phyloP scores from a whole-genome alignment of 2,329 filamentous ascomycete species.

The Paradendryphiella salina region DNA sequence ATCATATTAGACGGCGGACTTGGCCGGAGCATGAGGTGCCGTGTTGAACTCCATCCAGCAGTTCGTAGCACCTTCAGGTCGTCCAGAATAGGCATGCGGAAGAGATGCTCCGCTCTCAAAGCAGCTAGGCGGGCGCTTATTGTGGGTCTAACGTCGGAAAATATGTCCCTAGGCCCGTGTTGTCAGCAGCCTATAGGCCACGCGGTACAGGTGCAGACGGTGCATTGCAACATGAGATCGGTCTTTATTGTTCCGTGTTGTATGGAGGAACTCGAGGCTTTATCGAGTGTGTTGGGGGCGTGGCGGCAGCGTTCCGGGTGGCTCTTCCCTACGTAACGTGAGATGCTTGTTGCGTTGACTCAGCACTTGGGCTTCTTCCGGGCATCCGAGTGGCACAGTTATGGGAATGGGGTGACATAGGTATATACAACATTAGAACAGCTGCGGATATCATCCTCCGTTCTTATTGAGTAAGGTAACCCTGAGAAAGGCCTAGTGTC shows the following conservation, averaged over 20 bases:
- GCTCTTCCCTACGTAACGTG: conserved; percentile 6
- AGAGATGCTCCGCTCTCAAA: conserved; percentile 26
- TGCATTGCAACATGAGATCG: conserved; percentile 22
- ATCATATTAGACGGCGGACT: conserved; percentile 30
- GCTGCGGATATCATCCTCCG: conserved; percentile 1
- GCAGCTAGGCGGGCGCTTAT: conserved; percentile 19
- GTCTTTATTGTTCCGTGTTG: conserved; percentile 28
- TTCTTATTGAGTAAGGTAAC: neutral
- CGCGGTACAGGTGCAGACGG: conserved; percentile 17
- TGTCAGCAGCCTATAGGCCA: conserved; percentile 17
- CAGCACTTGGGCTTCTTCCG: neutral
- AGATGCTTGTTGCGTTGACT: conserved; percentile 4
- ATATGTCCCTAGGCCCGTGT: conserved; percentile 20
- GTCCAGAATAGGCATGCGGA: conserved; percentile 19
- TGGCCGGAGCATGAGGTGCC: conserved; percentile 34
- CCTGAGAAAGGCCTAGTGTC: neutral
- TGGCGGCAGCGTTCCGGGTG: conserved; percentile 7
- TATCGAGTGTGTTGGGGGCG: conserved; percentile 3
- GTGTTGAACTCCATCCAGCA: conserved; percentile 33
- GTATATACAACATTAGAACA: neutral
- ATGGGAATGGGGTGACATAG: neutral
- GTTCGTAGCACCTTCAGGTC: conserved; percentile 28
- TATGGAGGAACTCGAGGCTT: conserved; percentile 10
- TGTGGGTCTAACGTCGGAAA: conserved; percentile 23
- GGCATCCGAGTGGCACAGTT: neutral